Evolutionary conservation across 108 stramenopile genomes (phyloP).

Genomic region (Nitzschia inconspicua): DNA sequence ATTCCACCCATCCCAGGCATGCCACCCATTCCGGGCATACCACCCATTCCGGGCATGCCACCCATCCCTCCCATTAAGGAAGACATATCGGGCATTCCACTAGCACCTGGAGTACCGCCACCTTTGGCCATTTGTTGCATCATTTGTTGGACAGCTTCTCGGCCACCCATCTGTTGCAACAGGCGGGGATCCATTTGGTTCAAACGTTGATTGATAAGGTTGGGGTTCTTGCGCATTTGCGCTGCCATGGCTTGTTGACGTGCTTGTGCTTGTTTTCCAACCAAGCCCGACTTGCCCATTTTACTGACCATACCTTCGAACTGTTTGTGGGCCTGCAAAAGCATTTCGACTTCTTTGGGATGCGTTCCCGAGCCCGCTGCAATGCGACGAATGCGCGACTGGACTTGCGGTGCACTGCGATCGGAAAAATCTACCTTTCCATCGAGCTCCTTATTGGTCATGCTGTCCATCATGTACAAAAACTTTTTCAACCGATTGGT

Average conservation of each 20-base stretch:
- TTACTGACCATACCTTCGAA: constrained; percentile 86
- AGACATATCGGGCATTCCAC: constrained; percentile 65
- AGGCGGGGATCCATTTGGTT: constrained; percentile 83
- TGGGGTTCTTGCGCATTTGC: constrained; percentile 83
- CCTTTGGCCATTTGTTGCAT: constrained; percentile 67
- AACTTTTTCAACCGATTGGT: constrained; percentile 78
- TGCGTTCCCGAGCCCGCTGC: constrained; percentile 91
- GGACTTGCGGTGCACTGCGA: constrained; percentile 41
- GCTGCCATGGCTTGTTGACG: constrained; percentile 72
- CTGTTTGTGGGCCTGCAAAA: constrained; percentile 89
- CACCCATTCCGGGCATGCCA: constrained; percentile 51
- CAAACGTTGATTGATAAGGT: constrained; percentile 75
- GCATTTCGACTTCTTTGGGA: constrained; percentile 79
- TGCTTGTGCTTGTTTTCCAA: constrained; percentile 76
- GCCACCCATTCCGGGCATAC: constrained; percentile 51
- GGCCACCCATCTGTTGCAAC: constrained; percentile 82
- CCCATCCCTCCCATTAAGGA: too few species aligned
- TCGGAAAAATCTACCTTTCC: constrained; percentile 80
- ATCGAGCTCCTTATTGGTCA: constrained; percentile 95
- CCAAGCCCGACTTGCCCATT: constrained; percentile 90
- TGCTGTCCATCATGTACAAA: constrained; percentile 96
- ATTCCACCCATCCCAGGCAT: constrained; percentile 63
- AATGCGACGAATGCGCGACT: constrained; percentile 78
- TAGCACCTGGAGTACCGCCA: constrained; percentile 42
- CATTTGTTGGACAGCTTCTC: constrained; percentile 41